Percentiles rank a stretch among this genome's conserved stretches.
phyloP scores from a whole-genome alignment of 1,139 yeast species.

The Protomyces macrosporus region DNA sequence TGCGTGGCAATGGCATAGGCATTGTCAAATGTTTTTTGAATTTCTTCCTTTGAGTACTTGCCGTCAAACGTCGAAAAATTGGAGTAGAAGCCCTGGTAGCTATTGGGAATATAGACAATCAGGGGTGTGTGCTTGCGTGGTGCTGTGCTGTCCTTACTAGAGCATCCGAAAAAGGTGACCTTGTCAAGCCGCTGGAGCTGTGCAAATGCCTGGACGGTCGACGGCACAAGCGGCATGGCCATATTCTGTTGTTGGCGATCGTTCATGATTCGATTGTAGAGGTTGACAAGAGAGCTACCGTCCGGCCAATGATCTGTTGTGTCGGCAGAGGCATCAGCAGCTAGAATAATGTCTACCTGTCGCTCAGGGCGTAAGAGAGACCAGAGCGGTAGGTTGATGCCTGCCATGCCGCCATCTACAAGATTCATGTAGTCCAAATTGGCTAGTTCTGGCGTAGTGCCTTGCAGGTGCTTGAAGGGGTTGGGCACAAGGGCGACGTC shows the following conservation, averaged over 20 bases:
- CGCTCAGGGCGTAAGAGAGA: conserved; percentile 73
- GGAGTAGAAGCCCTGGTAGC: conserved; percentile 60
- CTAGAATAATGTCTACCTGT: conserved; percentile 68
- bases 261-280: conserved; percentile 56
- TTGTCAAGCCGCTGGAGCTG: conserved; percentile 47
- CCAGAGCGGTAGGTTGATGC: conserved; percentile 68
- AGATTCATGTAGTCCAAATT: conserved; percentile 49
- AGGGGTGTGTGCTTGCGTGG: conserved; percentile 55
- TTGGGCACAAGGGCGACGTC: conserved; percentile 75
- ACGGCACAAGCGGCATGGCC: conserved; percentile 74
- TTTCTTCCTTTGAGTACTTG: conserved; percentile 51
- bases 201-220: conserved; percentile 48
- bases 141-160: conserved; percentile 47
- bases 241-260: conserved; percentile 50
- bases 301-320: conserved; percentile 51
- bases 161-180: conserved; percentile 70
- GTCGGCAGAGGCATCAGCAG: conserved; percentile 85
- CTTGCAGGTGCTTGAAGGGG: conserved; percentile 51
- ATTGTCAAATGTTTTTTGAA: conserved; percentile 60
- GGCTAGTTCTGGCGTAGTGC: conserved; percentile 27
- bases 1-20: conserved; percentile 77
- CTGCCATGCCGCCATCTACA: conserved; percentile 87
- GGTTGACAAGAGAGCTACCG: conserved; percentile 61
- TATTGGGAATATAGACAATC: conserved; percentile 72
- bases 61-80: conserved; percentile 73